A percentile compares a stretch with the other conserved stretches of the same genome.
Conservation (phyloP, 306 rosid genomes). For the Quercus dentata region DNA sequence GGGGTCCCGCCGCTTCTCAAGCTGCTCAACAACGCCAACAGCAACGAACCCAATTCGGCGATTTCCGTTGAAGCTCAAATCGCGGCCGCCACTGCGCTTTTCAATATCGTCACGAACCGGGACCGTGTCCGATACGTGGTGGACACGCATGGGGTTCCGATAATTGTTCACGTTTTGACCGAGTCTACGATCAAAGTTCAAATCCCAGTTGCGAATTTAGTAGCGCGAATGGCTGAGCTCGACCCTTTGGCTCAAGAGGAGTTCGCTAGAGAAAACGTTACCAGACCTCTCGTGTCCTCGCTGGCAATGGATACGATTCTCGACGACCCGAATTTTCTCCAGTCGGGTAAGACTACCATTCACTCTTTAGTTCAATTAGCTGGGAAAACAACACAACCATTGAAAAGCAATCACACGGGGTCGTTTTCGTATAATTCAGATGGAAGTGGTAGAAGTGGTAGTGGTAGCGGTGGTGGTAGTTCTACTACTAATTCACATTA, state of each 20-base stretch:
- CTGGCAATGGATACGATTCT: constrained; percentile 63
- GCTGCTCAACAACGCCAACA: constrained; percentile 50
- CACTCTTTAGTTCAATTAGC: constrained; percentile 57
- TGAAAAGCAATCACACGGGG: constrained; percentile 9
- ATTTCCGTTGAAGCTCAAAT: constrained; percentile 53
- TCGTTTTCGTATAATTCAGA: constrained; percentile 37
- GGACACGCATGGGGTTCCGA: constrained; percentile 43
- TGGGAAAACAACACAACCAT: neutral
- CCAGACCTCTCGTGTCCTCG: constrained; percentile 57
- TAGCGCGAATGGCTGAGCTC: constrained; percentile 63
- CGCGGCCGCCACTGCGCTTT: constrained; percentile 67
- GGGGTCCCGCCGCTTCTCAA: constrained; percentile 67
- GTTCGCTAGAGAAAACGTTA: constrained; percentile 73
- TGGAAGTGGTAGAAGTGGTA: constrained; percentile 59
- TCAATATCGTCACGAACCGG: constrained; percentile 39
- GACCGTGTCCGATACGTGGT: constrained; percentile 38
- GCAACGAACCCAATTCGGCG: constrained; percentile 10
- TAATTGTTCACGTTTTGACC: constrained; percentile 57
- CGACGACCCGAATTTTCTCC: constrained; percentile 42
- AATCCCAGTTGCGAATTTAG: constrained; percentile 52
- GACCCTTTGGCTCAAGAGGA: constrained; percentile 52
- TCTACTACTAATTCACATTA: no score
- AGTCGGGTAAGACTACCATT: constrained; percentile 40
- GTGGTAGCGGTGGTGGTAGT: constrained; percentile 35
- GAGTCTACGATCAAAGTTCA: constrained; percentile 66